Evolutionary conservation across 192 early-diverging fungal species (phyloP), one percentile per base, ranked within the genome.

Genomic region (Coemansia furcata): DNA sequence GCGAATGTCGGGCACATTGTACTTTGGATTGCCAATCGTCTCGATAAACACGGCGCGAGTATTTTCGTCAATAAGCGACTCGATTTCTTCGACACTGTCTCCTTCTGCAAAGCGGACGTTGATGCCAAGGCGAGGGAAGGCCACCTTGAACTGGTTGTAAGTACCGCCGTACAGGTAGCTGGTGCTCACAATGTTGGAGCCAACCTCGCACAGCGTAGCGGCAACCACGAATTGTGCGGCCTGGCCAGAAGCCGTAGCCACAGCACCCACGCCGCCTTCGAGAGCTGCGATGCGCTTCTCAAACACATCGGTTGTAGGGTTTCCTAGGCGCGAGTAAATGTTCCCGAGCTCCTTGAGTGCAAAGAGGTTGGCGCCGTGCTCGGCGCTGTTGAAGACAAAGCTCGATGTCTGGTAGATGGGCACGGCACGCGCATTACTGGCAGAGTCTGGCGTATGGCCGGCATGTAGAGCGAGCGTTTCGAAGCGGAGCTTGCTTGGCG

Each of bases 401-500:
- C 91, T 93, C 12, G 92, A 83, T 1, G 94, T 92, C 1, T 94
- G 92, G 75, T 95, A 98, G 69, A 98, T 96, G 35, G 96, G 96
- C 1, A 91, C 88, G 3, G 95, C 96, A 17, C 93, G 86, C 15
- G 95, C 85, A 23, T 90, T 87, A 62, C 92, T 96, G 3, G 86
- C 67, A 6, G 85, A 26, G 65, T 88, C 88, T 55, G 89, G 70
- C 7, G 63, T 66, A 64, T 91, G 93, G 29, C 94, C 95, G 23
- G 94, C 93, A 68, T 98, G 96, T 15, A 98, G 78, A 78, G 96
- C 94, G 30, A 96, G 88, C 29, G 95, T 98, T 64, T 96, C 94
- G 69, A 96, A 96, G 68, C 76, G 87, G 60, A 76, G 50, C 59
- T 67, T 78, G 36, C 49, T 33, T 29, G 29, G 32, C 23, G 29